phyloP scores from a whole-genome alignment of 257 asterid species.

The Scutellaria minor region DNA sequence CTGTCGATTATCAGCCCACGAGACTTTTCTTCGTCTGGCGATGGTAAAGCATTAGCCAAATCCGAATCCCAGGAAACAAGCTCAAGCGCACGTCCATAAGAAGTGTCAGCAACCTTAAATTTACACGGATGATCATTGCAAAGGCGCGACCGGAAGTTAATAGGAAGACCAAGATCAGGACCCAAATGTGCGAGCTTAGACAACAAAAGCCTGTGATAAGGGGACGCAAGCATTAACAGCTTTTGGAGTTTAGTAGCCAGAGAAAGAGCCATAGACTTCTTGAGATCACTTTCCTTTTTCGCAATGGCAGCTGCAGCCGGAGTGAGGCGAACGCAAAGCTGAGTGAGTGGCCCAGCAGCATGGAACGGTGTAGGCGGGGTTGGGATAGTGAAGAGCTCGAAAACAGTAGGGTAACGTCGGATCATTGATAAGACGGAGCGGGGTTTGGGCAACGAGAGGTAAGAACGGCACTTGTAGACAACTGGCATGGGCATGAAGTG shows the following conservation, averaged over 20 bases:
- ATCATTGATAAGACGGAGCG: conserved; percentile 72
- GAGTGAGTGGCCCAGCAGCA: conserved; percentile 71
- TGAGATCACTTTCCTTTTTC: conserved; percentile 58
- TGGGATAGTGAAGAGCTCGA: conserved; percentile 77
- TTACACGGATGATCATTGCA: conserved; percentile 82
- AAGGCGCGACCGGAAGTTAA: conserved; percentile 77
- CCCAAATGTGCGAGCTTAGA: conserved; percentile 81
- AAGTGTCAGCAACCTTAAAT: conserved; percentile 79
- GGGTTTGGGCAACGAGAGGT: conserved; percentile 63
- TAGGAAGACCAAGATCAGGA: conserved; percentile 85
- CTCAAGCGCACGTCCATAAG: conserved; percentile 92
- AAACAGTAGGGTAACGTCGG: conserved; percentile 81
- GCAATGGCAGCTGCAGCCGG: conserved; percentile 78
- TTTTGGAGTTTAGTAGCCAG: conserved; percentile 76
- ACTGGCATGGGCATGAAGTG: conserved; percentile 74
- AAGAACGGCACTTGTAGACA: conserved; percentile 74
- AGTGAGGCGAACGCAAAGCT: conserved; percentile 87
- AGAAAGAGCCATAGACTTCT: conserved; percentile 51
- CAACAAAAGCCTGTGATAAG: conserved; percentile 66
- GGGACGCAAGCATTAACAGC: conserved; percentile 89
- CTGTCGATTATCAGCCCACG: conserved; percentile 80
- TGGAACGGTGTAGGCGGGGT: conserved; percentile 60
- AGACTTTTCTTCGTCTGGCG: conserved; percentile 44
- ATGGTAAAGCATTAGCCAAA: conserved; percentile 58
- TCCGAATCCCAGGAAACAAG: conserved; percentile 72